phyloP scores from a whole-genome alignment of 768 basidiomycete species.

The Pholiota microspora region DNA sequence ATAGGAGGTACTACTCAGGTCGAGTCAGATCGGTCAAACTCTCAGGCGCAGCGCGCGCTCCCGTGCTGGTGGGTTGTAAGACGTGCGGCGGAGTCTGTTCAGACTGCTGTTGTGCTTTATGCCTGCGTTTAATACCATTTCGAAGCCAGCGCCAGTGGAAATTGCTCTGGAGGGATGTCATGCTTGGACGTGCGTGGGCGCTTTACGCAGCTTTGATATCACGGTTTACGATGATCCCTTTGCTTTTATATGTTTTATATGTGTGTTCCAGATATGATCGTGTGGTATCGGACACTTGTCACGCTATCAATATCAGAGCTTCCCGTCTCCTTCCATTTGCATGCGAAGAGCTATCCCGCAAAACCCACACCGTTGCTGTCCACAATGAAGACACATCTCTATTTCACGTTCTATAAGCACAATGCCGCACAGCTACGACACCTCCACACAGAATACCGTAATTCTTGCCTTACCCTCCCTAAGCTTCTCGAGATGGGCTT shows the following conservation, averaged over 20 bases:
- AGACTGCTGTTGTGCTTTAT: not conserved
- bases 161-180: too few relatives aligned
- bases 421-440: not conserved
- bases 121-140: too few relatives aligned
- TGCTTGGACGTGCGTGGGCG: too few relatives aligned
- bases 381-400: too few relatives aligned
- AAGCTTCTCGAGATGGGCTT: not conserved
- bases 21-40: not conserved
- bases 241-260: too few relatives aligned
- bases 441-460: not conserved
- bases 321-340: too few relatives aligned
- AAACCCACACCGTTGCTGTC: too few relatives aligned
- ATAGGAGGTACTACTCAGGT: not conserved
- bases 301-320: not conserved
- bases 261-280: not conserved
- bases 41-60: conserved; percentile 1
- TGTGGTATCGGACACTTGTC: not conserved
- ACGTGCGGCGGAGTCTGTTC: not conserved
- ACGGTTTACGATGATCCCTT: too few relatives aligned
- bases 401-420: too few relatives aligned
- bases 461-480: not conserved
- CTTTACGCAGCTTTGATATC: too few relatives aligned
- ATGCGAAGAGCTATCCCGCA: too few relatives aligned
- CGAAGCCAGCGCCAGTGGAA: too few relatives aligned
- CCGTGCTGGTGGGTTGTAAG: not conserved